Evolutionary conservation across 306 rosid genomes (phyloP).

Genomic region (Rosa lucieae): DNA sequence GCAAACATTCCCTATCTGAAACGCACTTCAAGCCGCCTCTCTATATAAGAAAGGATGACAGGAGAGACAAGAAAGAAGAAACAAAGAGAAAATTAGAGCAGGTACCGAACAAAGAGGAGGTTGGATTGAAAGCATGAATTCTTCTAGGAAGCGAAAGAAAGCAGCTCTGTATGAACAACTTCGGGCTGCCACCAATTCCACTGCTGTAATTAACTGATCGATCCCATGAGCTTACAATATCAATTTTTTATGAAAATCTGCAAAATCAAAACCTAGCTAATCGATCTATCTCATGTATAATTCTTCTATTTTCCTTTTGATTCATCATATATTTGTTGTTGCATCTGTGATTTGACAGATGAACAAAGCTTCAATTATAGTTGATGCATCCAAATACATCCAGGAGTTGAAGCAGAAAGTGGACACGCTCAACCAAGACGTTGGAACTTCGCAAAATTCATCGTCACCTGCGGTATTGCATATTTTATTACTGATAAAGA

Average conservation of each 20-base stretch:
- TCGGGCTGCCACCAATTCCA: conserved; percentile 68
- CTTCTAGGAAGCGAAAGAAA: conserved; percentile 48
- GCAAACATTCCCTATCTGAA: conserved; percentile 23
- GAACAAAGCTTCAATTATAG: conserved; percentile 70
- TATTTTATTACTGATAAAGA: not conserved
- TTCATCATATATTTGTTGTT: not conserved
- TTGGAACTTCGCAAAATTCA: conserved; percentile 36
- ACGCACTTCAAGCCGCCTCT: conserved; percentile 8
- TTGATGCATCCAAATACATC: conserved; percentile 72
- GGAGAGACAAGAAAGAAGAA: conserved; percentile 19
- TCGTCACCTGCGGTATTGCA: conserved; percentile 49
- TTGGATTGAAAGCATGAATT: conserved; percentile 28
- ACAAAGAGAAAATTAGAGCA: conserved; percentile 26
- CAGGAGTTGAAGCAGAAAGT: conserved; percentile 70
- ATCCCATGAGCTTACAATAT: not conserved
- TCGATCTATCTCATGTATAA: not conserved
- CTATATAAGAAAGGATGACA: not conserved
- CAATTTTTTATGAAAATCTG: not conserved
- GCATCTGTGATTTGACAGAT: conserved; percentile 35
- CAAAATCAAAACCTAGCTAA: not conserved
- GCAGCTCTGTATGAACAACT: conserved; percentile 49
- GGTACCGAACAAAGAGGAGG: not conserved
- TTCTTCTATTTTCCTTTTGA: not conserved
- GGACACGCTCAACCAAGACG: conserved; percentile 49
- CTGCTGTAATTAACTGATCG: conserved; percentile 50